A percentile compares a stretch with the other conserved stretches of the same genome.
Conservation (phyloP, 1,139 yeast genomes). For the Lodderomyces jiufengensis region DNA sequence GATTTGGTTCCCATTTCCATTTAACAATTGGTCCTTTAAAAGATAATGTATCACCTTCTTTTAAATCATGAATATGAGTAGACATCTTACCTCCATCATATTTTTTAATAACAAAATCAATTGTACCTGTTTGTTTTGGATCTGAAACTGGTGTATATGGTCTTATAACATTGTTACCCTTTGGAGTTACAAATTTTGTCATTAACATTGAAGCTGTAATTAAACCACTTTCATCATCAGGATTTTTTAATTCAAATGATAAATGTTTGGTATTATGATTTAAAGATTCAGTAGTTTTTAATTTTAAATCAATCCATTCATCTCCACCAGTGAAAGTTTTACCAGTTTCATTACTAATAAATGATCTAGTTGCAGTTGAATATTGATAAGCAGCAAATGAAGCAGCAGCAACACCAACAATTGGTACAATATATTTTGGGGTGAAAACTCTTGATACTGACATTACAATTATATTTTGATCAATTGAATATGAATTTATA, state of each 20-base stretch:
- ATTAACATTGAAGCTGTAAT: constrained; percentile 75
- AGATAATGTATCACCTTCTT: constrained; percentile 75
- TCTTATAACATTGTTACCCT: constrained; percentile 87
- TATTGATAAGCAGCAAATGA: constrained; percentile 50
- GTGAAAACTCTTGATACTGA: constrained; percentile 10
- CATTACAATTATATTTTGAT: no score
- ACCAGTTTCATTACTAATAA: constrained; percentile 45
- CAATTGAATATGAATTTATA: no score
- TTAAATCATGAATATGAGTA: constrained; percentile 65
- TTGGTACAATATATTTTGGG: constrained; percentile 31
- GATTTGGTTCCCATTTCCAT: constrained; percentile 90
- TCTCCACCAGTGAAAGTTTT: constrained; percentile 66
- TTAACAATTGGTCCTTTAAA: constrained; percentile 94
- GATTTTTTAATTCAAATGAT: constrained; percentile 65
- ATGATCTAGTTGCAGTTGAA: constrained; percentile 17
- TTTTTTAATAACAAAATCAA: constrained; percentile 80
- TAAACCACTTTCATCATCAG: constrained; percentile 74
- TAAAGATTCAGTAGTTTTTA: constrained; percentile 52
- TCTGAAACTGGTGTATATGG: constrained; percentile 94
- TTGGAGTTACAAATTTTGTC: constrained; percentile 77
- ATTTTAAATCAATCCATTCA: constrained; percentile 79
- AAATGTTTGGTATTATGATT: constrained; percentile 66
- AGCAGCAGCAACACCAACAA: constrained; percentile 45
- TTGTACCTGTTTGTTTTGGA: constrained; percentile 62
- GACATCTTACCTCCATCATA: constrained; percentile 87